These are phyloP conservation scores for Solanum hybrid DNA, from an alignment of 305 asterid genomes.

Conservation along the genomic window DNA sequence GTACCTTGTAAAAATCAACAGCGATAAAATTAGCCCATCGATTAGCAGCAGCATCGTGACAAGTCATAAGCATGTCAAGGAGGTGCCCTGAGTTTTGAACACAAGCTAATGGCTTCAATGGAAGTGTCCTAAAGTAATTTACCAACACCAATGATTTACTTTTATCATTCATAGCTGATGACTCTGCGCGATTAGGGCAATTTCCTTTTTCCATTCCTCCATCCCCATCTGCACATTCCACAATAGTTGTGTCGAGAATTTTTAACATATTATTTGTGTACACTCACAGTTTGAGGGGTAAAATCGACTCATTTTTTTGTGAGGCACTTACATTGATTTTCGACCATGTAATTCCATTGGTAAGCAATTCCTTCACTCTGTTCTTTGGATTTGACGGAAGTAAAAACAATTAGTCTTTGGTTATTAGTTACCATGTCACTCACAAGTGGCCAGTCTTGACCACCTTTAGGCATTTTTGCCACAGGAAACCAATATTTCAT, in stretches of 20 bases:
- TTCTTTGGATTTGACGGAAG: conserved; percentile 53
- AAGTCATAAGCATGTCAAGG: conserved; percentile 41
- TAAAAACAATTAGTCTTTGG: conserved; percentile 65
- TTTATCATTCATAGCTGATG: conserved; percentile 50
- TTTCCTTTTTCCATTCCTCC: conserved; percentile 66
- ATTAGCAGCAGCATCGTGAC: conserved; percentile 47
- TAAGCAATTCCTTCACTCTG: conserved; percentile 66
- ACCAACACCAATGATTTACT: conserved; percentile 56
- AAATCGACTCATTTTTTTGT: neutral
- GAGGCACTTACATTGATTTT: conserved; percentile 52
- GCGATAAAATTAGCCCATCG: conserved; percentile 84
- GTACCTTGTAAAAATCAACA: conserved; percentile 74
- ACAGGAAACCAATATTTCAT: conserved; percentile 73
- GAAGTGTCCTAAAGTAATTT: conserved; percentile 54
- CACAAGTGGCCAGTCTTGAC: conserved; percentile 71
- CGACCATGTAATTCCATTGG: conserved; percentile 96
- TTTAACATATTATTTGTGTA: neutral
- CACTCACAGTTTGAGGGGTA: neutral
- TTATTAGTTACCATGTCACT: conserved; percentile 54
- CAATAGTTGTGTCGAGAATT: neutral
- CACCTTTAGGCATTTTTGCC: conserved; percentile 60
- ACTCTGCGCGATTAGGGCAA: conserved; percentile 62
- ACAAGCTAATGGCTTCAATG: conserved; percentile 46
- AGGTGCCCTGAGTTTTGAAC: conserved; percentile 50
- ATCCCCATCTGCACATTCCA: conserved; percentile 33